These are phyloP conservation scores for Phytophthora megakarya DNA, from an alignment of 352 stramenopile species.

Conservation along the genomic window DNA sequence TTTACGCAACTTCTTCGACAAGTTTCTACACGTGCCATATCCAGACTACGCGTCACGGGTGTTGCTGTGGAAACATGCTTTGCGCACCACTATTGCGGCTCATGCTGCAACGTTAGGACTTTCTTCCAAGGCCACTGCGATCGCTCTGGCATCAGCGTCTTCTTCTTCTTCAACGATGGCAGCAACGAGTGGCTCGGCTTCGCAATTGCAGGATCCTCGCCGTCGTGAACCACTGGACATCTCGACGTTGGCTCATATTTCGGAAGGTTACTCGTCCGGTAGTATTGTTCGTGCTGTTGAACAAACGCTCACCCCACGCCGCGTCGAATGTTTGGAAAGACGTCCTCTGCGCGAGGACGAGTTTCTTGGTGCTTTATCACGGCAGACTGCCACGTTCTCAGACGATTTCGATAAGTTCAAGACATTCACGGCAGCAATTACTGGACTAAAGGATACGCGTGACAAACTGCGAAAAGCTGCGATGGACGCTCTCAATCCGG, in stretches of 20 bases:
- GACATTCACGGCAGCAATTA: slow-evolving; percentile 71
- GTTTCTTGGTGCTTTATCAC: slow-evolving; percentile 79
- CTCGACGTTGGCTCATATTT: slow-evolving; percentile 90
- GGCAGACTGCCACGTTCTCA: slow-evolving; percentile 61
- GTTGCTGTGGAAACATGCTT: slow-evolving; percentile 87
- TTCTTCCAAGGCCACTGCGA: slow-evolving; percentile 18
- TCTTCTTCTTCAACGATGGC: slow-evolving; percentile 21
- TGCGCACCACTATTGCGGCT: slow-evolving; percentile 57
- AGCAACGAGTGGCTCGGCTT: slow-evolving; percentile 1
- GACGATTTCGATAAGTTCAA: slow-evolving; percentile 82
- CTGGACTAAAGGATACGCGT: slow-evolving; percentile 71
- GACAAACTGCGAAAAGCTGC: slow-evolving; percentile 68
- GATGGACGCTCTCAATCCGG: slow-evolving; percentile 56
- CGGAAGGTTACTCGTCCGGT: slow-evolving; percentile 90
- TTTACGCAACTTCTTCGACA: slow-evolving; percentile 92
- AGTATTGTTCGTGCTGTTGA: slow-evolving; percentile 79
- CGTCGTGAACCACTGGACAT: slow-evolving; percentile 73
- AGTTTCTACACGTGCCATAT: slow-evolving; percentile 92
- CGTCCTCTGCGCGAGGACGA: slow-evolving; percentile 77
- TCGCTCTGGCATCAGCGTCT: slow-evolving; percentile 30
- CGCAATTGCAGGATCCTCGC: slow-evolving; percentile 21
- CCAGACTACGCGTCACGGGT: slow-evolving; percentile 91
- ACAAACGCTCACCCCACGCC: slow-evolving; percentile 77
- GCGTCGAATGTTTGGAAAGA: slow-evolving; percentile 82
- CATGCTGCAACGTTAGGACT: slow-evolving; percentile 41